phyloP scores from a whole-genome alignment of 2,329 filamentous ascomycete genomes.

The Colletotrichum tofieldiae region DNA sequence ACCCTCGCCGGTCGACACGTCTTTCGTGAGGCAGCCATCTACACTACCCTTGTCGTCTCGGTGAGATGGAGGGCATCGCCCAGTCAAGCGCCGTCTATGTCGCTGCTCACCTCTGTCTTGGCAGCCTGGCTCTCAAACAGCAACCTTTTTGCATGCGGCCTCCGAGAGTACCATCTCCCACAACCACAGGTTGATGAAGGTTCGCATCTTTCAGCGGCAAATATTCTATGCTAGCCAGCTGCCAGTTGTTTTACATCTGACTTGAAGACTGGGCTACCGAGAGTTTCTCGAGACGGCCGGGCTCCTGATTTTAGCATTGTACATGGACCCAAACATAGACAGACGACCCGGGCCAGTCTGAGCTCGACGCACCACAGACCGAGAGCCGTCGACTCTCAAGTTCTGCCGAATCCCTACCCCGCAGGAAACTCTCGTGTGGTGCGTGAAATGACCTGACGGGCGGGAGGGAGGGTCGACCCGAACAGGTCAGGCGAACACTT shows the following conservation, averaged over 20 bases:
- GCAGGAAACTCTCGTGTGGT: constrained; percentile 9
- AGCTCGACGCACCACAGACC: background rate
- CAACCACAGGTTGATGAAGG: background rate
- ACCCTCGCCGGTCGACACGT: constrained; percentile 5
- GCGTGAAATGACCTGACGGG: constrained; percentile 21
- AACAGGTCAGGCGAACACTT: constrained; percentile 13
- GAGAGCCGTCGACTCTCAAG: background rate
- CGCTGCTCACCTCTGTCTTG: constrained; percentile 32
- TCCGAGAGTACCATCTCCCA: background rate
- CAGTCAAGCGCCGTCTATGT: background rate
- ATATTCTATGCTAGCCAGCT: background rate
- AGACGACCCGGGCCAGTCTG: background rate
- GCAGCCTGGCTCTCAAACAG: constrained; percentile 30
- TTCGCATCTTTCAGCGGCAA: background rate
- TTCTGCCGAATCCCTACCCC: constrained; percentile 3
- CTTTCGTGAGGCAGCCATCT: constrained; percentile 28
- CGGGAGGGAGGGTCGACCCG: constrained; percentile 31
- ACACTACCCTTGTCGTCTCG: constrained; percentile 38
- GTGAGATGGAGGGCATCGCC: constrained; percentile 33
- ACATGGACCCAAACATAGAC: background rate
- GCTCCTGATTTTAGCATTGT: background rate
- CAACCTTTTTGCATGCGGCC: background rate
- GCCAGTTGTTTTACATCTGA: background rate
- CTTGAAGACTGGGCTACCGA: no score
- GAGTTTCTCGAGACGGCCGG: background rate